Evolutionary conservation across 1,284 basidiomycete genomes (phyloP), one percentile per base, ranked within the genome.

Genomic region (Naganishia liquefaciens): DNA sequence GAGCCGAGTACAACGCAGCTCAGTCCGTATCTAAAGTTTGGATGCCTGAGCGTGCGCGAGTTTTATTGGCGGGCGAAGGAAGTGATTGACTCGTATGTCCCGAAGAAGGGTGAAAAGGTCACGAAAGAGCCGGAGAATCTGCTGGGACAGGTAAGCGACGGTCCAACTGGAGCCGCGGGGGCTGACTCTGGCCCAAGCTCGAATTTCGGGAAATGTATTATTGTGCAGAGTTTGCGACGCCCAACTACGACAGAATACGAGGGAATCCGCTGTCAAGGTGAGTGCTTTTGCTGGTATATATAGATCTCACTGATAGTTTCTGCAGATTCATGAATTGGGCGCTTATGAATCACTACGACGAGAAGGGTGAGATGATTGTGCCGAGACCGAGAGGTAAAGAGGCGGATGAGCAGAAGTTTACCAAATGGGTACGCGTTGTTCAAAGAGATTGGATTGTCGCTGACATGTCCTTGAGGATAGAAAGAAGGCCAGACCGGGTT

Each of bases 1-100:
- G 79, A 81, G 69, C 80, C 80, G 2, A 68, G 71, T 43, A 80
- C 80, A n/a, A 82, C 81, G 2, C 69, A 80, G 9, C 71, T 82
- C 13, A 77, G 75, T 17, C 79, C 81, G 0, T 80, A 81, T 69
- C 70, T 82, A 60, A 83, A 84, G 66, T 84, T 84, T 67, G 83
- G 83, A 25, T 82, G 81, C 62, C 68, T 84, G 15, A 78, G 80
- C 28, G 73, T 81, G 2, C 68, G 81, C 27, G 77, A 78, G 63
- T 76, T 82, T 57, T 80, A 78, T 71, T 80, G 77, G 77, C 73
- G 75, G 15, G 73, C 77, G 28, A 74, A 77, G 61, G 72, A 76
- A 30, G 72, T 78, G 9, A 72, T 80, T 30, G 70, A 70, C 5
- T 63, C 71, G 42, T 77, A 71, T 70, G 42, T 40, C 27, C 44